Evolutionary conservation across 257 asterid genomes (phyloP).

Genomic region (Penstemon newberryi): DNA sequence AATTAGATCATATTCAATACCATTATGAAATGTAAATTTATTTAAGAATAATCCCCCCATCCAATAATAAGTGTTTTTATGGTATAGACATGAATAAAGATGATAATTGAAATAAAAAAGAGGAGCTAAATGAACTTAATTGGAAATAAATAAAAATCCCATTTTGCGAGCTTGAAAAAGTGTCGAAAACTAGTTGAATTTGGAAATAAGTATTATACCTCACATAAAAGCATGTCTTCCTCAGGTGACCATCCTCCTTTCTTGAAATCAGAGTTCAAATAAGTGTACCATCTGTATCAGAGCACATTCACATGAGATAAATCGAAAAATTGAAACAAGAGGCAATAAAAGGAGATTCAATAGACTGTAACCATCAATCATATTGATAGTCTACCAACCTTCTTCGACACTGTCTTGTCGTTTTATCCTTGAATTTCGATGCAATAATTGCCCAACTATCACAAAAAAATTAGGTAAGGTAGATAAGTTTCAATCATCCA

Average conservation of each 20-base stretch:
- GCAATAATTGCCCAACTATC: slow-evolving; percentile 92
- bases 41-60: background rate
- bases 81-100: slow-evolving; percentile 15
- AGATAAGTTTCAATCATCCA: slow-evolving; percentile 25
- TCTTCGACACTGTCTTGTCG: slow-evolving; percentile 98
- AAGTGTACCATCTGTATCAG: slow-evolving; percentile 85
- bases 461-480: slow-evolving; percentile 32
- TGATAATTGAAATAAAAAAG: background rate
- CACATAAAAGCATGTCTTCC: slow-evolving; percentile 94
- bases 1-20: slow-evolving; percentile 33
- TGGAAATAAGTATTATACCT: slow-evolving; percentile 45
- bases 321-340: slow-evolving; percentile 6
- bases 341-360: slow-evolving; percentile 23
- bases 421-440: slow-evolving; percentile 87
- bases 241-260: slow-evolving; percentile 99
- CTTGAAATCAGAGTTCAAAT: slow-evolving; percentile 98
- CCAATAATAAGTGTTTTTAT: slow-evolving; percentile 15
- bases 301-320: slow-evolving; percentile 22
- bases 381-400: slow-evolving; percentile 53
- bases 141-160: slow-evolving; percentile 1
- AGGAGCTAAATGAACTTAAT: background rate
- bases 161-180: slow-evolving; percentile 13
- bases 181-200: slow-evolving; percentile 16
- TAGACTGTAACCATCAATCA: slow-evolving; percentile 23
- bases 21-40: background rate